Evolutionary conservation across 805 yeast genomes (phyloP), one percentile per base, ranked within the genome.

Genomic region (Teunomyces panamensis): DNA sequence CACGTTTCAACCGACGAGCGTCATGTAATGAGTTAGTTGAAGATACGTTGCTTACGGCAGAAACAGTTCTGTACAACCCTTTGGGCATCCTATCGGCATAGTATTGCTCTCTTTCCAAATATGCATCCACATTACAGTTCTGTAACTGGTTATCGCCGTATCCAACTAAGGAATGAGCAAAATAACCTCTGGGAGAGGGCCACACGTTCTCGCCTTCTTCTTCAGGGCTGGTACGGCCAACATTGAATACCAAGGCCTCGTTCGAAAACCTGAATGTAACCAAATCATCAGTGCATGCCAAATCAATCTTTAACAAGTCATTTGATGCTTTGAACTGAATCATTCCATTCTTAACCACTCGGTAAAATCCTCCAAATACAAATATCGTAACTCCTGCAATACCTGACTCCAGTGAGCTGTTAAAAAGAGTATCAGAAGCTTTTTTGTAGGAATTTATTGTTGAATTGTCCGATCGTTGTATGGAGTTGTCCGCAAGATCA

Each of bases 181-280:
- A 69, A 52, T 55, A 71, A 1, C 77, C 78, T 53, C 78, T 53
- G 4, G 74, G 69, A 2, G 59, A 45, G 0, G 78, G 78, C 61
- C 68, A 56, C 5, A 36, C n/a, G 4, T 37, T 48, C 5, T 46
- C 48, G 9, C 45, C 52, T 7, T 41, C 14, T 30, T 24, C 48
- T 28, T 29, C 30, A 28, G 43, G 26, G 39, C 6, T 45, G 14
- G 30, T 9, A 36, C 51, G 39, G 26, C 39, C 29, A 47, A 49
- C 4, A 43, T 45, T 43, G 30, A 50, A 51, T 3, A 63, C 52
- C 14, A 57, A 39, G 1, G 66, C 66, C 24, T 57, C 61, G 5
- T 53, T 46, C n/a, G 57, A 58, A 35, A 63, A 60, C 7, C 41
- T 42, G 20, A 49, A 42, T 3, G 48, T 46, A 29, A 45, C 36